Conservation (phyloP, 225 moss, liverwort and hornwort species). For the Takakia lepidozioides region DNA sequence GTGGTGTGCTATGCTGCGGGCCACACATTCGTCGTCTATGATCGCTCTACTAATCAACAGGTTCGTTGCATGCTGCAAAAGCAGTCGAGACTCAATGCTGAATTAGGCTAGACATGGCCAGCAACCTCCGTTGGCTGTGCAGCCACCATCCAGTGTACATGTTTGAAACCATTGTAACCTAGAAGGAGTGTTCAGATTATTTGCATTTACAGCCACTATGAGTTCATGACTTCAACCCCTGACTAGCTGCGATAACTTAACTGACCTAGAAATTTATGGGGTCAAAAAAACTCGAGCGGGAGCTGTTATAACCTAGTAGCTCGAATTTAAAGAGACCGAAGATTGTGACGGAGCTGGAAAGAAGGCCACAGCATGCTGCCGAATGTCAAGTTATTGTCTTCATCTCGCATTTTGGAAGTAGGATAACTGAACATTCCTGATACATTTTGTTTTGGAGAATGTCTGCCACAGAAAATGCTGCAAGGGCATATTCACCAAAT, state of each 20-base stretch:
- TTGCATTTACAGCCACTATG: background rate
- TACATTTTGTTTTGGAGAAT: background rate
- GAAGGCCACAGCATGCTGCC: too few relatives aligned
- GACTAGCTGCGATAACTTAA: too few relatives aligned
- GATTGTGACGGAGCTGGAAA: too few relatives aligned
- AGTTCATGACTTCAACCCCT: too few relatives aligned
- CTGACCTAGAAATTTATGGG: too few relatives aligned
- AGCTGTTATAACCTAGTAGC: too few relatives aligned
- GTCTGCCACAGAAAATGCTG: conserved; percentile 21
- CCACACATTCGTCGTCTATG: conserved; percentile 27
- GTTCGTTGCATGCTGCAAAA: background rate
- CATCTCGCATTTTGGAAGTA: too few relatives aligned
- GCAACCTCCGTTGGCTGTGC: background rate
- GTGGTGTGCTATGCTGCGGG: conserved; percentile 43
- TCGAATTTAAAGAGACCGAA: too few relatives aligned
- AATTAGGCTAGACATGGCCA: background rate
- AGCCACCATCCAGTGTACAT: background rate
- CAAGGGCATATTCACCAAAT: conserved; percentile 55
- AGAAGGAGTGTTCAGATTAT: background rate
- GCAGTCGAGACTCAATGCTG: background rate
- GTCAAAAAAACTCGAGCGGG: too few relatives aligned
- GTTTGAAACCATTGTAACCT: background rate
- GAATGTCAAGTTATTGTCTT: too few relatives aligned
- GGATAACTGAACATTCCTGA: background rate
- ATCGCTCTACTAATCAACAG: conserved; percentile 8